Evolutionary conservation across 345 rosid genomes (phyloP).

Genomic region (Ceriops decandra): DNA sequence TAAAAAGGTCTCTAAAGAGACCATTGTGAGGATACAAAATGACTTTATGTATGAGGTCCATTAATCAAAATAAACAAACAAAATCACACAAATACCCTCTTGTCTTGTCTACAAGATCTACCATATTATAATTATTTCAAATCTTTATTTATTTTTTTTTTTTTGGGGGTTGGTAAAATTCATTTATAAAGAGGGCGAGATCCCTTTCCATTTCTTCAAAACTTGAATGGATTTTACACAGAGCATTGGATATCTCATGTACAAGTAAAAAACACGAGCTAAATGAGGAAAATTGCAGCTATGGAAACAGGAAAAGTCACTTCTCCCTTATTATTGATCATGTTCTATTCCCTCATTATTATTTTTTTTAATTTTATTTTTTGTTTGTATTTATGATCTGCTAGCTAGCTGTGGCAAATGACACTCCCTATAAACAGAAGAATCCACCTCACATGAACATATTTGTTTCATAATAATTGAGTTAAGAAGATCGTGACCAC

Average conservation of each 20-base stretch:
- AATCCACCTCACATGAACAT: conserved; percentile 56
- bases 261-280: conserved; percentile 13
- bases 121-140: too few species aligned
- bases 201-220: not conserved
- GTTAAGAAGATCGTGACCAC: conserved; percentile 28
- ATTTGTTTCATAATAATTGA: conserved; percentile 50
- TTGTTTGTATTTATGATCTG: not conserved
- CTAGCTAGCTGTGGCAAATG: conserved; percentile 13
- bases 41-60: too few species aligned
- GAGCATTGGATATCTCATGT: not conserved
- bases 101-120: not conserved
- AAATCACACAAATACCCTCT: too few species aligned
- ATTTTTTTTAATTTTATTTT: not conserved
- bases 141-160: too few species aligned
- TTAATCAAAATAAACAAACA: too few species aligned
- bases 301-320: conserved; percentile 7
- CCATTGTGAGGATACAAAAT: too few species aligned
- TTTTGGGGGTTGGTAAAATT: too few species aligned
- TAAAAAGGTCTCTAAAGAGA: too few species aligned
- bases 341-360: not conserved
- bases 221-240: not conserved
- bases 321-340: not conserved
- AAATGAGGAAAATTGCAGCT: not conserved
- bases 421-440: conserved; percentile 67
- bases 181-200: too few species aligned